These are phyloP conservation scores for Biscutella auriculata DNA, from an alignment of 441 rosid genomes.

Conservation along the genomic window DNA sequence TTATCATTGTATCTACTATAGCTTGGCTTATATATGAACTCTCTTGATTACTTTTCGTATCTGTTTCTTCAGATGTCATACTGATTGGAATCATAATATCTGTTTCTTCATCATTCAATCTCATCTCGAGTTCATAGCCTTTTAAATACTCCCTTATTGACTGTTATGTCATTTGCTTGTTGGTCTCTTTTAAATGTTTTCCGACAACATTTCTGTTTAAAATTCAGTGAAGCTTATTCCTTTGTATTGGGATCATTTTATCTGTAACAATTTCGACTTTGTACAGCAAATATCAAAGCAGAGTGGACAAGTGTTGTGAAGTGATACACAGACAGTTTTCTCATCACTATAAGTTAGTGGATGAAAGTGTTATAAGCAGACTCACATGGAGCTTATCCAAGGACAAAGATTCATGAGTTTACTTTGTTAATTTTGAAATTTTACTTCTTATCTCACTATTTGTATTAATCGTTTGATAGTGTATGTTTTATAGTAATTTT, in stretches of 20 bases:
- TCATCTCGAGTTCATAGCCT: background rate
- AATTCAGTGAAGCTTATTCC: conserved; percentile 3
- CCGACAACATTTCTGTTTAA: background rate
- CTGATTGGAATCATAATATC: conserved; percentile 40
- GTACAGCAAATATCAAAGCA: conserved; percentile 52
- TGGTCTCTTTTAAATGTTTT: background rate
- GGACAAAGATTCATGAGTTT: conserved; percentile 45
- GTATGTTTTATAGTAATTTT: too few relatives aligned
- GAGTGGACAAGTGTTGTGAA: conserved; percentile 67
- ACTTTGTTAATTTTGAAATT: background rate
- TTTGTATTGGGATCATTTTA: conserved; percentile 38
- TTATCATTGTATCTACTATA: conserved; percentile 58
- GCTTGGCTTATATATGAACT: conserved; percentile 74
- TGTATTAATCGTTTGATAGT: too few relatives aligned
- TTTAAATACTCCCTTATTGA: background rate
- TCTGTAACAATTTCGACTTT: conserved; percentile 68
- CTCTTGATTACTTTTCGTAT: conserved; percentile 67
- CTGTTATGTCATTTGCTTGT: too few relatives aligned
- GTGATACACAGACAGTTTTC: conserved; percentile 50
- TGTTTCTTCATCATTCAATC: too few relatives aligned
- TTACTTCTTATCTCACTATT: background rate
- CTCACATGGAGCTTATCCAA: conserved; percentile 48
- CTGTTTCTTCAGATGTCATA: conserved; percentile 69
- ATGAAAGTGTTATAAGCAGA: conserved; percentile 61
- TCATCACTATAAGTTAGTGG: conserved; percentile 70